A percentile compares a stretch with the other conserved stretches of the same genome.
phyloP scores from a whole-genome alignment of 768 basidiomycete species.

The Ephemerocybe angulata region DNA sequence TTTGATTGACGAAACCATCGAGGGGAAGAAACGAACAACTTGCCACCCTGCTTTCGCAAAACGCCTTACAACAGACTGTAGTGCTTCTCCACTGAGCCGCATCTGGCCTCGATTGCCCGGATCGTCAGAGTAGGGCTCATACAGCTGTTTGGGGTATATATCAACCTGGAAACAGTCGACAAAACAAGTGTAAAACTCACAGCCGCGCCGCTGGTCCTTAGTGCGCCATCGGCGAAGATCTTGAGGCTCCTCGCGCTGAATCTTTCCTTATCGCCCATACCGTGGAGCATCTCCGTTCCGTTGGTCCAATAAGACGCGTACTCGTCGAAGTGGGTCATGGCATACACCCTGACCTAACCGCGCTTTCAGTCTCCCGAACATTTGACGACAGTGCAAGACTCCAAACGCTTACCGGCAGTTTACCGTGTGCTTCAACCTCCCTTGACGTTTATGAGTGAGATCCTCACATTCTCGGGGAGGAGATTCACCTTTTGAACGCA shows the following conservation, averaged over 20 bases:
- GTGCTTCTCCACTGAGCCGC: slow-evolving; percentile 48
- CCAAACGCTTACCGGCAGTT: background rate
- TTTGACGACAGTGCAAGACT: background rate
- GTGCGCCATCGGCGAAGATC: slow-evolving; percentile 79
- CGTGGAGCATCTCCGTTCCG: background rate
- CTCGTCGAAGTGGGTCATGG: slow-evolving; percentile 55
- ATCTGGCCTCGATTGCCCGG: slow-evolving; percentile 70
- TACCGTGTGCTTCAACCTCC: background rate
- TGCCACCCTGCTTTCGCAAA: slow-evolving; percentile 80
- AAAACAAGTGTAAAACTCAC: slow-evolving; percentile 37
- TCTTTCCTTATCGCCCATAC: background rate
- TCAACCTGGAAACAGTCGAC: background rate
- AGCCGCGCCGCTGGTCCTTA: slow-evolving; percentile 92
- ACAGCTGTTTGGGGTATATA: too few relatives aligned
- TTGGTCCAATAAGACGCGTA: slow-evolving; percentile 62
- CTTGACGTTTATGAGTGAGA: background rate
- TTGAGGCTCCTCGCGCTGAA: slow-evolving; percentile 67
- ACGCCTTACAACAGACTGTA: slow-evolving; percentile 51
- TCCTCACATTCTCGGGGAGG: background rate
- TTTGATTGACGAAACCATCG: background rate
- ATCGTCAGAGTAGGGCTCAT: slow-evolving; percentile 77
- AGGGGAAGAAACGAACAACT: slow-evolving; percentile 51
- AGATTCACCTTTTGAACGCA: slow-evolving; percentile 63
- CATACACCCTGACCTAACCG: slow-evolving; percentile 52
- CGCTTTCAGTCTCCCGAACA: slow-evolving; percentile 1